Evolutionary conservation across 495 filamentous ascomycete genomes (phyloP).

Genomic region (Penicillium verhagenii): DNA sequence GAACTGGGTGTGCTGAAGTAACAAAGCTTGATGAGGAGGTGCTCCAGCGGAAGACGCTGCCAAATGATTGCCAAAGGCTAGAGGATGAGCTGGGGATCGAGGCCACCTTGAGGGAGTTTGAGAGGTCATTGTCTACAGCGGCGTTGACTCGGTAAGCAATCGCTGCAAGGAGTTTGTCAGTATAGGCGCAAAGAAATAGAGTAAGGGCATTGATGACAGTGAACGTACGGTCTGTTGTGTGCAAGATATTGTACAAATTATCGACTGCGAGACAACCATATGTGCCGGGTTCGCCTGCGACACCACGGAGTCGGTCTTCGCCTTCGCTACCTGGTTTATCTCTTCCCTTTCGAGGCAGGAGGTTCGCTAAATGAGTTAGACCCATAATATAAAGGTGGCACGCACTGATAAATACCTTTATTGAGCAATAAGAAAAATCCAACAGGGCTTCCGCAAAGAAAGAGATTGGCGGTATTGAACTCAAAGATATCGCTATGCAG

Average conservation of each 20-base stretch:
- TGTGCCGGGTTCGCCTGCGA: slow-evolving; percentile 71
- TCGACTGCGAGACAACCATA: slow-evolving; percentile 93
- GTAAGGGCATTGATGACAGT: background rate
- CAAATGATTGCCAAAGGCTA: slow-evolving; percentile 64
- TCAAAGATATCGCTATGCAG: slow-evolving; percentile 69
- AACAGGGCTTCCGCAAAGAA: slow-evolving; percentile 87
- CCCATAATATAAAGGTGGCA: background rate
- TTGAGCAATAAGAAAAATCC: slow-evolving; percentile 93
- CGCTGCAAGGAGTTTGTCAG: slow-evolving; percentile 46
- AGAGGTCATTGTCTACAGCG: slow-evolving; percentile 77
- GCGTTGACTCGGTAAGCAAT: slow-evolving; percentile 93
- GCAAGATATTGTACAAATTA: slow-evolving; percentile 93
- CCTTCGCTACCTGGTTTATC: slow-evolving; percentile 71
- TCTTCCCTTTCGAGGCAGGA: slow-evolving; percentile 75
- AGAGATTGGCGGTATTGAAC: slow-evolving; percentile 86
- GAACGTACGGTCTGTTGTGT: slow-evolving; percentile 56
- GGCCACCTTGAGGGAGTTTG: slow-evolving; percentile 70
- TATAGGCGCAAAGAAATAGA: slow-evolving; percentile 32
- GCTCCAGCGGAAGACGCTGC: slow-evolving; percentile 59
- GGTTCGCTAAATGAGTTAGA: slow-evolving; percentile 44
- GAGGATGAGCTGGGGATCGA: slow-evolving; percentile 71
- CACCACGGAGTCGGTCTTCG: slow-evolving; percentile 59
- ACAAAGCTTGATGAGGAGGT: slow-evolving; percentile 23
- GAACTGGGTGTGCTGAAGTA: slow-evolving; percentile 23
- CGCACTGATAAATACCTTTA: slow-evolving; percentile 41